Base-by-base conservation (phyloP, 2,329 filamentous ascomycete genomes). In the Colletotrichum lindemuthianum region DNA sequence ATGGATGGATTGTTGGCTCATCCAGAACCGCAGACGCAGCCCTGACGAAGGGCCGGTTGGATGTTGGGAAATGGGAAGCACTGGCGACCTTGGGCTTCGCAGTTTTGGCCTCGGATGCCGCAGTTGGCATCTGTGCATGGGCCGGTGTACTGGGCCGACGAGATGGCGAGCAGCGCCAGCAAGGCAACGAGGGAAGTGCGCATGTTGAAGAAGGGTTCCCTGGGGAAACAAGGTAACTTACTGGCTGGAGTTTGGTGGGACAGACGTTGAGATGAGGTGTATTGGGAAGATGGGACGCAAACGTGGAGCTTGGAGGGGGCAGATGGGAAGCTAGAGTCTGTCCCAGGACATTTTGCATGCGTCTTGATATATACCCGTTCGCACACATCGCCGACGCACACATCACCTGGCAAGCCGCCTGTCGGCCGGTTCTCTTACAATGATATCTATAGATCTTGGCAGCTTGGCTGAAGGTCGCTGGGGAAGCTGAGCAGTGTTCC, bases 51-150 rank as follows among this genome's bases (percentile, higher is more conserved):
- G 13, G 58, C 63, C 13, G 63, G 63, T 32, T 45, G 45, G 13
- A 56, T 54, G 36, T 63, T 61, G 63, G 63, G 63, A 11, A 65
- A 65, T 8, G 63, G 63, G 15, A 61, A 65, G 51, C 63, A 65
- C 11, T 65, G 58, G 16, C 51, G 63, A 13, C 63, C 63, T n/a
- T 65, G 50, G 15, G 16, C 47, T 15, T 65, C 47, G 51, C 63
- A 65, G 47, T 65, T 49, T 15, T 61, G 51, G 16, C 63, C 52
- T 33, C 40, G 33, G n/a, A 32, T 32, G 40, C 63, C 63, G 40
- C 63, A 65, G 63, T 60, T 60, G 47, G 10, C 32, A 37, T 65
- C 58, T 32, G 12, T 52, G 47, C 63, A 65, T 15, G 63, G 58
- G 6, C 63, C 63, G 13, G 58, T 65, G 41, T 37, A 65, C 13